phyloP scores from a whole-genome alignment of 1,139 yeast species.

The Blastobotrys petasosporus region DNA sequence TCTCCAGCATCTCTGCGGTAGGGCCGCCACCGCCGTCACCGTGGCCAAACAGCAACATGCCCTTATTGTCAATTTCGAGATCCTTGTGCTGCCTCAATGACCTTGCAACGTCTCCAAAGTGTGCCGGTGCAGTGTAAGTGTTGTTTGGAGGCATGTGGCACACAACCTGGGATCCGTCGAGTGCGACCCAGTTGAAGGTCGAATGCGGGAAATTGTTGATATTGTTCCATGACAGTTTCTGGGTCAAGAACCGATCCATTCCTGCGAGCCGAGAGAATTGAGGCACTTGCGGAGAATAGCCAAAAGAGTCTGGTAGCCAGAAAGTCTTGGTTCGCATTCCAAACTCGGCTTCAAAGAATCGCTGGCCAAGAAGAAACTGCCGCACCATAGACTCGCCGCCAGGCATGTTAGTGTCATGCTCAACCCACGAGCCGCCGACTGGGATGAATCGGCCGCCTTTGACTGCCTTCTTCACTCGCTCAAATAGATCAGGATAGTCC shows the following conservation, averaged over 20 bases:
- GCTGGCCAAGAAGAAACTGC: slow-evolving; percentile 85
- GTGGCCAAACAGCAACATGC: slow-evolving; percentile 76
- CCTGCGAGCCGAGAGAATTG: slow-evolving; percentile 85
- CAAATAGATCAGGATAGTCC: slow-evolving; percentile 77
- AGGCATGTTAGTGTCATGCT: slow-evolving; percentile 92
- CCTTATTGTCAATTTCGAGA: slow-evolving; percentile 64
- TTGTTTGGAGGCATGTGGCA: slow-evolving; percentile 98
- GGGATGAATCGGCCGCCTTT: slow-evolving; percentile 74
- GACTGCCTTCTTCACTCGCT: slow-evolving; percentile 58
- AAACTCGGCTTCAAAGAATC: slow-evolving; percentile 72
- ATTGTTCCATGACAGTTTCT: slow-evolving; percentile 93
- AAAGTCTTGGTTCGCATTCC: slow-evolving; percentile 68
- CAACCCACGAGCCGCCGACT: slow-evolving; percentile 97
- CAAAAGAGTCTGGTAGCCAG: slow-evolving; percentile 98
- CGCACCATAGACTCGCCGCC: slow-evolving; percentile 84
- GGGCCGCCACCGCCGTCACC: slow-evolving; percentile 99
- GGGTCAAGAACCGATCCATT: slow-evolving; percentile 79
- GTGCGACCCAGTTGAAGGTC: slow-evolving; percentile 91
- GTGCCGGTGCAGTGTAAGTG: slow-evolving; percentile 88
- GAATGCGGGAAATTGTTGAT: slow-evolving; percentile 83
- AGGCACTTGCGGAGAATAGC: slow-evolving; percentile 91
- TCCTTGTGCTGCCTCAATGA: slow-evolving; percentile 79
- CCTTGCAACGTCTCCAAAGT: slow-evolving; percentile 85
- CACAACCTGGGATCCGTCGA: slow-evolving; percentile 87
- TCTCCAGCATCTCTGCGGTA: slow-evolving; percentile 85